Base-by-base conservation (phyloP, 1,139 yeast genomes). In the Ogataea hybrid region DNA sequence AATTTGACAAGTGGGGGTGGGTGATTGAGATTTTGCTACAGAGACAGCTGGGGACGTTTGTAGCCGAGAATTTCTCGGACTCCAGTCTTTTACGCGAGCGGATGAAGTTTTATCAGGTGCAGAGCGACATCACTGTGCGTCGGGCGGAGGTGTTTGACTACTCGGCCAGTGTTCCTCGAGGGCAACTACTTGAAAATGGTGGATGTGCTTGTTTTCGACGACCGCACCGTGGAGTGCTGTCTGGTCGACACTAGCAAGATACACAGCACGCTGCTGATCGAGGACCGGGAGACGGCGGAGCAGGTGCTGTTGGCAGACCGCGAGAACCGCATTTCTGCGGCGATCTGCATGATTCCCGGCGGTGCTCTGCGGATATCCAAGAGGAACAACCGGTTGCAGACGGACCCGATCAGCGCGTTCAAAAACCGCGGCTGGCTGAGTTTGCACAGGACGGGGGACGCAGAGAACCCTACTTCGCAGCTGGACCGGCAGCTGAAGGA, bases 41-140 rank as follows among this genome's bases (percentile, higher is more conserved):
- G 3, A 64, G 68, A 12, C 63, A 77, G 0, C 61, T 87, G 14
- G 78, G 73, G 34, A 70, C 89, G 0, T 89, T 87, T 60, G 69
- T 86, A 28, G 96, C 87, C 1, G 69, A 74, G 31, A 77, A 75
- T 55, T 77, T 72, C 37, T 70, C 70, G 32, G 98, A 92, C 58
- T 73, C 82, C 42, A 62, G 63, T 29, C 47, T 65, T 4, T 63
- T 92, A 20, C 67, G 68, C 11, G 47, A 59, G 0, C 61, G 84
- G 4, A 64, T 84, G 50, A 61, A 60, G 32, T 56, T 58, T 21
- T 64, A 66, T 48, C 52, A 58, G 1, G 52, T 66, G 9, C 49
- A 54, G 23, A 54, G 61, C 32, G 64, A 68, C 8, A 72, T 87
- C 12, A 67, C 80, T 25, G 74, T 77, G 0, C 71, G 94, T 48